Evolutionary conservation across 805 yeast species (phyloP), one percentile per base, ranked within the genome.

Genomic region (Candida succiphila): DNA sequence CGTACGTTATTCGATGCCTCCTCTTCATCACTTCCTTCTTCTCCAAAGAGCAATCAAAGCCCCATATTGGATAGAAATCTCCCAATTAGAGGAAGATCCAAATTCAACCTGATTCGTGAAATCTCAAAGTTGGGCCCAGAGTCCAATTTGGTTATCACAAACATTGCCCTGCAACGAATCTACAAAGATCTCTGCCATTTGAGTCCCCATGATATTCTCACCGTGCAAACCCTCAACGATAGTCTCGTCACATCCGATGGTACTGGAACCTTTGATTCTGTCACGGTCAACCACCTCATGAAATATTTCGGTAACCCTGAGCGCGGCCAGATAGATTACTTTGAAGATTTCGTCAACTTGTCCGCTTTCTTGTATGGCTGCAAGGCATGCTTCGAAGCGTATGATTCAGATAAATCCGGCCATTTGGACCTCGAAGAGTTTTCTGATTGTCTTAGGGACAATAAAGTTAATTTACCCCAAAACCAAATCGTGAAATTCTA

Each of bases 361-460:
- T 44, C 52, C 29, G 37, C 34, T n/a, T 56, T 55, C 33, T 23
- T 54, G 16, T 50, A 54, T 34, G 58, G 58, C 3, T 55, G 58
- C 37, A 47, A 40, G 33, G 47, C 42, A 3, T 51, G 55, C 12
- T 55, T 55, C 36, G 43, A 41, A 17, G 47, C 39, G 37, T 49
- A 53, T 35, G 60, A 55, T 36, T 35, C 34, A 2, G 55, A 54
- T 34, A 30, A 36, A 5, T 49, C 55, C 7, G 47, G 48, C 27
- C 34, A 35, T 19, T 36, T 56, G 19, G 51, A 49, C 19, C 42
- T 49, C 14, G 38, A 42, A 3, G 60, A 55, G 33, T 55, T 56
- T 25, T 32, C 32, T n/a, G 40, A 36, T 30, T 52, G 58, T 5
- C 40, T 55, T 18, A 29, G 30, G 16, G 37, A 43, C 25, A 54